Percentiles rank a stretch among this genome's conserved stretches.
Evolutionary conservation across 2,329 filamentous ascomycete genomes (phyloP).

Genomic region (Fusarium chuoi): DNA sequence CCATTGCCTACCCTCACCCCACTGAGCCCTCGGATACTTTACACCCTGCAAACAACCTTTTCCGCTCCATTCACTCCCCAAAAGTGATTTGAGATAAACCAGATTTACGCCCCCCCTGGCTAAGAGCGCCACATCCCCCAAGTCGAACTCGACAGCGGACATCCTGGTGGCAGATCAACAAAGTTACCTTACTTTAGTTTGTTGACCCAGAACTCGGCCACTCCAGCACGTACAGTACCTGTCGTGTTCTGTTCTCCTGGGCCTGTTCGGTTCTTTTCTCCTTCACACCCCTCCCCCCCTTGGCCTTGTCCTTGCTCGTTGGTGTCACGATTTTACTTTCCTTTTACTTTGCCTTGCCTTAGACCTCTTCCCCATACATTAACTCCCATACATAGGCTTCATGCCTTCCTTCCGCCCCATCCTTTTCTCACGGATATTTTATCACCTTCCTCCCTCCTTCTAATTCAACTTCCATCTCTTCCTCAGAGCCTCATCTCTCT

Average conservation of each 20-base stretch:
- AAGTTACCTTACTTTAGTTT: conserved; percentile 33
- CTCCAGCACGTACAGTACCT: conserved; percentile 4
- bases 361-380: conserved; percentile 40
- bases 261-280: background rate
- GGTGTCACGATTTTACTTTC: conserved; percentile 10
- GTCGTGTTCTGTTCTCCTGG: background rate
- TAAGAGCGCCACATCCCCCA: conserved; percentile 32
- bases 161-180: conserved; percentile 46
- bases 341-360: conserved; percentile 25
- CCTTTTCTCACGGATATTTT: conserved; percentile 40
- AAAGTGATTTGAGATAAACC: conserved; percentile 14
- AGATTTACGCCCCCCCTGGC: conserved; percentile 24
- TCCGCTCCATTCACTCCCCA: background rate
- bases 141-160: conserved; percentile 41
- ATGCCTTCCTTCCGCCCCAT: conserved; percentile 41
- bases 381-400: conserved; percentile 32
- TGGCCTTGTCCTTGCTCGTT: background rate
- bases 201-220: conserved; percentile 19
- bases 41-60: conserved; percentile 4
- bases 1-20: background rate
- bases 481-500: conserved; percentile 18
- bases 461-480: conserved; percentile 11
- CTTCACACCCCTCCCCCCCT: background rate
- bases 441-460: conserved; percentile 42
- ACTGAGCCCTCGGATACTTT: background rate